Conservation (phyloP, 257 asterid species). For the Avicennia marina region DNA sequence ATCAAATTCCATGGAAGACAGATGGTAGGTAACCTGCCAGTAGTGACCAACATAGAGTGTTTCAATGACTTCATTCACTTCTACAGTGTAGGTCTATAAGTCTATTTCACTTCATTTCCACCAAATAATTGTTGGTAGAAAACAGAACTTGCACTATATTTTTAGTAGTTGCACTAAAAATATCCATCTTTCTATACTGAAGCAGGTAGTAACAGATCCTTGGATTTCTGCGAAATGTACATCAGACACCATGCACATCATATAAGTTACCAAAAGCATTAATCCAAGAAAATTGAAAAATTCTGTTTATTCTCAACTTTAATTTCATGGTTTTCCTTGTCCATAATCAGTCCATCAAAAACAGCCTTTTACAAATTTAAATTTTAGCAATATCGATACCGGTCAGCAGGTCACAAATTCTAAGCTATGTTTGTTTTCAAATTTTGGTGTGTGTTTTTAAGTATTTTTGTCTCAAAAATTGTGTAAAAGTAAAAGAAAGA, state of each 20-base stretch:
- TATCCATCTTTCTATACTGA: too few relatives aligned
- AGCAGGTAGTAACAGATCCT: neutral
- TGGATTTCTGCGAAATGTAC: neutral
- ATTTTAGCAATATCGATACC: neutral
- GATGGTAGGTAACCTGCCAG: neutral
- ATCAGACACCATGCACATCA: too few relatives aligned
- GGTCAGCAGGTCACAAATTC: neutral
- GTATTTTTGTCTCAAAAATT: too few relatives aligned
- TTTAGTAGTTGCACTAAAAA: too few relatives aligned
- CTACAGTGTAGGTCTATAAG: slow-evolving; percentile 2
- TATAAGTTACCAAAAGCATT: neutral
- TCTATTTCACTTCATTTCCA: neutral
- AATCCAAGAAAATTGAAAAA: neutral
- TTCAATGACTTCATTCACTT: neutral
- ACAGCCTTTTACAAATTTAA: neutral
- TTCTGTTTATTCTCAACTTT: neutral
- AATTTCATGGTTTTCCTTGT: neutral
- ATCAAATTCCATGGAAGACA: neutral
- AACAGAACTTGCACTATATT: neutral
- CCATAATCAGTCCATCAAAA: neutral
- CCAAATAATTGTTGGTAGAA: neutral
- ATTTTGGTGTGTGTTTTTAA: too few relatives aligned
- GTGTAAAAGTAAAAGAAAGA: too few relatives aligned
- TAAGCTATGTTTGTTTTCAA: too few relatives aligned
- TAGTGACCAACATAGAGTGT: neutral